Percentiles rank a stretch among this genome's conserved stretches.
These are phyloP conservation scores for Penicillium fimorum DNA, from an alignment of 495 filamentous ascomycete species.

Conservation along the genomic window DNA sequence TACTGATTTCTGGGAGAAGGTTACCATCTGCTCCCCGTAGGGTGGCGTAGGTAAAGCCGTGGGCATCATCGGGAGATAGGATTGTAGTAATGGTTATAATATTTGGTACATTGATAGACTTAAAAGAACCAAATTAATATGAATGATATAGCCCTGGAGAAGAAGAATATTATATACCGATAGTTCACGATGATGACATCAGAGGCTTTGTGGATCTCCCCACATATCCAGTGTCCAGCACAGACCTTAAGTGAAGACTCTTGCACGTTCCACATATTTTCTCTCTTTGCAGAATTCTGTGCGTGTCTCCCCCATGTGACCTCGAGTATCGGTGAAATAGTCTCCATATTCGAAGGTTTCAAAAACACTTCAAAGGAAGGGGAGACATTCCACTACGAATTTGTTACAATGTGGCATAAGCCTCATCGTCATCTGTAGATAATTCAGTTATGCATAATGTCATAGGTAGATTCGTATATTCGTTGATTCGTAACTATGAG, in stretches of 20 bases:
- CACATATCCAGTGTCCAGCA: not conserved
- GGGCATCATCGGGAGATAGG: not conserved
- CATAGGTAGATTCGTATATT: not conserved
- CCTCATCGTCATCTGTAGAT: not conserved
- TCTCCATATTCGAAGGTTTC: not conserved
- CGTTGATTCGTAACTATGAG: not conserved
- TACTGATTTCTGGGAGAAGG: slow-evolving; percentile 95
- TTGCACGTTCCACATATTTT: not conserved
- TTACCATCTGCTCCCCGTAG: slow-evolving; percentile 62
- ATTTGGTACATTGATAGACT: too few relatives aligned
- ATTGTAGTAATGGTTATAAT: slow-evolving; percentile 5
- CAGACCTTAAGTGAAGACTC: not conserved
- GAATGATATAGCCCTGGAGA: too few relatives aligned
- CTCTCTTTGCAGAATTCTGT: not conserved
- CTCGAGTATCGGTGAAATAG: not conserved
- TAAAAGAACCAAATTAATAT: too few relatives aligned
- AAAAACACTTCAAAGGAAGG: not conserved
- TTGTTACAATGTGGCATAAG: not conserved
- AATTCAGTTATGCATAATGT: too few relatives aligned
- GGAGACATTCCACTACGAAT: not conserved
- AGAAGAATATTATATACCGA: too few relatives aligned
- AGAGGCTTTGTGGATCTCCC: slow-evolving; percentile 9
- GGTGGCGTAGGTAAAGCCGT: not conserved
- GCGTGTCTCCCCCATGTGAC: not conserved
- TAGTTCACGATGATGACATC: slow-evolving; percentile 2